Evolutionary conservation across 441 rosid genomes (phyloP), one percentile per base, ranked within the genome.

Genomic region (Bruguiera hainesii): DNA sequence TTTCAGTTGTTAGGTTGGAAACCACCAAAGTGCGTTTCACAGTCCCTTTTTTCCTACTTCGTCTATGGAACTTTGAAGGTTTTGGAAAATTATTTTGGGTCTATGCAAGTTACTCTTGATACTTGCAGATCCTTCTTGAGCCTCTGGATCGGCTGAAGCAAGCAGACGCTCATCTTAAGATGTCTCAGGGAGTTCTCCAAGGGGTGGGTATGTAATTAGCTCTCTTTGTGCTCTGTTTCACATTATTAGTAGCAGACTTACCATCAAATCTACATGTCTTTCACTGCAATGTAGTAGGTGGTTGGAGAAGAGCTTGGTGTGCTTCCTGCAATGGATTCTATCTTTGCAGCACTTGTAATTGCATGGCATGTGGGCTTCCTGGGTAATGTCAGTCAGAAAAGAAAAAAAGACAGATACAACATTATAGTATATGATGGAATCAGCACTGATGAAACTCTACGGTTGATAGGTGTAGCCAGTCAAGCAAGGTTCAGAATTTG

Each of bases 281-380:
- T 52, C 50, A 64, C 52, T 72, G 35, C 7, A 25, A 63, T 69
- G 60, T 76, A 63, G 73, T 80, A 93, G 98, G 87, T 93, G 62
- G 98, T 91, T 59, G 98, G 95, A 74, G 93, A 91, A 85, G 98
- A 93, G 85, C 90, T 93, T 37, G 95, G 96, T 46, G 89, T 91
- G 76, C 97, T 93, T 77, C 98, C 94, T 64, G 97, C 97, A 72
- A 91, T 93, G 95, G 98, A 91, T 71, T 85, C 96, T 2, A 76
- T 89, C 60, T 84, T 86, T 64, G 83, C 95, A 39, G 82, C 78
- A 71, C 76, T 86, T 46, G 83, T 76, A 51, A 82, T 85, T 19
- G 87, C 76, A 75, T 78, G 87, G 83, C 84, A 81, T 71, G 80
- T 80, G 49, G 82, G 88, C 61, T 84, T 88, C 72, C 69, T 83